Conservation (phyloP, 73 alveolate species). For the Blepharisma japonicum region DNA sequence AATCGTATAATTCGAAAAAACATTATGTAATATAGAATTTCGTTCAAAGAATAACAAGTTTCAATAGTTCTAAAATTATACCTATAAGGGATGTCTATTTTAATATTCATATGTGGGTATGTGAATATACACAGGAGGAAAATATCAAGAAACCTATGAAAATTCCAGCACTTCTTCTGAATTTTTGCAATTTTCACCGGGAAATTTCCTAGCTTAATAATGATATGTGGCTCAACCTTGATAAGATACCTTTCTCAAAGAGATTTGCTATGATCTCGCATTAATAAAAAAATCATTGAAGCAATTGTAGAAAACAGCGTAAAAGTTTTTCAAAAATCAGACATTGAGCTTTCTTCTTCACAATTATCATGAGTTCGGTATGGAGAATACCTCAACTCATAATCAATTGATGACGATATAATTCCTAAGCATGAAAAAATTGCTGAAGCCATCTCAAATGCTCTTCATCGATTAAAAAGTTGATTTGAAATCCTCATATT, state of each 20-base stretch:
- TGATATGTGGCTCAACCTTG: background rate
- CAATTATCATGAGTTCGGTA: conserved; percentile 11
- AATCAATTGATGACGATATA: background rate
- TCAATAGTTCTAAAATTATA: background rate
- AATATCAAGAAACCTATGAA: too few relatives aligned
- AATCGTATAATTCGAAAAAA: background rate
- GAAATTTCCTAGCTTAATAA: too few relatives aligned
- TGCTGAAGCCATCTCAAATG: background rate
- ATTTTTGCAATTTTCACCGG: too few relatives aligned
- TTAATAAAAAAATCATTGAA: background rate
- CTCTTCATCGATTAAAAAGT: conserved; percentile 1
- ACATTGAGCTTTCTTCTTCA: too few relatives aligned
- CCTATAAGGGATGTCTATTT: too few relatives aligned
- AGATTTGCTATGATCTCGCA: conserved; percentile 3
- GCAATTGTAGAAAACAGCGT: background rate
- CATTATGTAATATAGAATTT: background rate
- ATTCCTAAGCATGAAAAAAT: background rate
- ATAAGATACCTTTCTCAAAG: background rate
- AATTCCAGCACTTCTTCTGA: too few relatives aligned
- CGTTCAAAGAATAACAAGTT: background rate
- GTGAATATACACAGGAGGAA: too few relatives aligned
- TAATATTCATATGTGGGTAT: too few relatives aligned
- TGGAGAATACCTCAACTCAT: background rate
- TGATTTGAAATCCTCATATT: background rate
- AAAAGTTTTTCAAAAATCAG: too few relatives aligned